Evolutionary conservation across 2,329 filamentous ascomycete species (phyloP).

Genomic region (Epichloe festucae): DNA sequence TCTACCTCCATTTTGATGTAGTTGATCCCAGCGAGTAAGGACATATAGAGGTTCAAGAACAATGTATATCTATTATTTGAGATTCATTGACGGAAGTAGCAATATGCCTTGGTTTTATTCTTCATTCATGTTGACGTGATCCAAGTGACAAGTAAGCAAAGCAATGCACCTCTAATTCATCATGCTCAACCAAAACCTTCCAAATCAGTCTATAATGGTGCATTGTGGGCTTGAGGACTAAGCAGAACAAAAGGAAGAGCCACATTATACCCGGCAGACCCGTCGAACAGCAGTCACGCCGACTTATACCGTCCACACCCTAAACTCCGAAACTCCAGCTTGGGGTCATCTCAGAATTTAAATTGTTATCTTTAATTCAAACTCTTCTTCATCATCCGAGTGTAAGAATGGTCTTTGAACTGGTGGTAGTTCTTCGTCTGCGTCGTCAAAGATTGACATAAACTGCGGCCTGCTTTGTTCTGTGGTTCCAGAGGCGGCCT

Average conservation of each 20-base stretch:
- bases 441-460: slow-evolving; percentile 44
- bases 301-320: not conserved
- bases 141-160: not conserved
- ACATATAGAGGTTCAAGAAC: too few species aligned
- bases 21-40: too few species aligned
- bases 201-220: not conserved
- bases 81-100: too few species aligned
- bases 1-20: too few species aligned
- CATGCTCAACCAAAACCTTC: not conserved
- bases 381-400: slow-evolving; percentile 37
- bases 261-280: not conserved
- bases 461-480: slow-evolving; percentile 34
- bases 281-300: not conserved
- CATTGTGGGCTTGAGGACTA: not conserved
- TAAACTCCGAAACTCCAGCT: slow-evolving; percentile 1
- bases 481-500: slow-evolving; percentile 9
- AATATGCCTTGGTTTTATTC: too few species aligned
- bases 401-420: slow-evolving; percentile 11
- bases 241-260: not conserved
- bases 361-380: slow-evolving; percentile 35
- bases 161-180: not conserved
- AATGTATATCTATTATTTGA: too few species aligned
- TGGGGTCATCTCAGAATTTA: not conserved
- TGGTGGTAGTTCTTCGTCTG: slow-evolving; percentile 24
- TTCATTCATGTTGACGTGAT: not conserved